A percentile compares a stretch with the other conserved stretches of the same genome.
phyloP scores from a whole-genome alignment of 495 filamentous ascomycete species.

The Viridothelium virens region DNA sequence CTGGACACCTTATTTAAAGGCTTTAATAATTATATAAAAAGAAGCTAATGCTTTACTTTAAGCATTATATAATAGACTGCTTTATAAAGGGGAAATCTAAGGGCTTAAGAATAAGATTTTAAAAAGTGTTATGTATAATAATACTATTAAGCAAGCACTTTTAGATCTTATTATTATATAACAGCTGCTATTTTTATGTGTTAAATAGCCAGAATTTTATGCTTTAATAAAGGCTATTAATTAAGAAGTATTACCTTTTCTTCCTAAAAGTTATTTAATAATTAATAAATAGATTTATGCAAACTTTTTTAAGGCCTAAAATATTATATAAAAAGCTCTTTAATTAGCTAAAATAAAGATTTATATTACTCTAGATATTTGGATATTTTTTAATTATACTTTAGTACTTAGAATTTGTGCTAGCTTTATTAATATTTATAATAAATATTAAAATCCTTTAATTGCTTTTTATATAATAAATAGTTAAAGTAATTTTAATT shows the following conservation, averaged over 20 bases:
- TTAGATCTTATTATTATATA: background rate
- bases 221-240: background rate
- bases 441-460: background rate
- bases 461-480: background rate
- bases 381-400: background rate
- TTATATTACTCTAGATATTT: background rate
- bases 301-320: background rate
- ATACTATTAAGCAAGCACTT: background rate
- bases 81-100: too few species aligned
- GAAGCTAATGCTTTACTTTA: too few species aligned
- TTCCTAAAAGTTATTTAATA: background rate
- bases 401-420: background rate
- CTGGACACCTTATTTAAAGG: too few species aligned
- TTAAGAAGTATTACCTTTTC: background rate
- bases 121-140: too few species aligned
- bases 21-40: too few species aligned
- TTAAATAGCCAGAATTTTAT: background rate
- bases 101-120: too few species aligned
- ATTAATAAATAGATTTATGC: background rate
- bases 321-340: background rate
- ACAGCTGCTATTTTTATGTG: background rate
- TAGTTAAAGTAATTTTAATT: background rate
- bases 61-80: too few species aligned
- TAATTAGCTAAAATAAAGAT: background rate
- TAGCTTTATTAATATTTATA: background rate